Evolutionary conservation across 1,139 yeast species (phyloP).

Genomic region (Saccharomyces hybrid): DNA sequence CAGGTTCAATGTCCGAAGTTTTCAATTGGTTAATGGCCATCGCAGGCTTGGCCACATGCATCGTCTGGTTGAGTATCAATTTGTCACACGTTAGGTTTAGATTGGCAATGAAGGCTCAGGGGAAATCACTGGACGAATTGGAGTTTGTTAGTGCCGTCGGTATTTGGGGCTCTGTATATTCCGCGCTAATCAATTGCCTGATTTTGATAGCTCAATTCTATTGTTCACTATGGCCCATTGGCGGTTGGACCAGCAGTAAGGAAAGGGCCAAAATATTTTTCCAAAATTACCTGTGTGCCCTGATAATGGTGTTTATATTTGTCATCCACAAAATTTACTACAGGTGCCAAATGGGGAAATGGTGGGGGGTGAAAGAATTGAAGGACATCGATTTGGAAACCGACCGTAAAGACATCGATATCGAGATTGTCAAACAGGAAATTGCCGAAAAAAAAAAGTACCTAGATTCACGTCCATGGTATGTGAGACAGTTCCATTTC

Average conservation of each 20-base stretch:
- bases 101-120: constrained; percentile 59
- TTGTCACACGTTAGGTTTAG: constrained; percentile 73
- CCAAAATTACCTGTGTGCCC: constrained; percentile 44
- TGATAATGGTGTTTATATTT: constrained; percentile 42
- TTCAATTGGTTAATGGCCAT: constrained; percentile 75
- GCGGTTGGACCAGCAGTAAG: constrained; percentile 63
- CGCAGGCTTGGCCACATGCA: constrained; percentile 74
- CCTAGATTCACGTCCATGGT: constrained; percentile 27
- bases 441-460: constrained; percentile 15
- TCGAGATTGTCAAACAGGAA: constrained; percentile 25
- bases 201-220: constrained; percentile 73
- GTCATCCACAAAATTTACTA: constrained; percentile 41
- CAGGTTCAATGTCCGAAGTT: constrained; percentile 52
- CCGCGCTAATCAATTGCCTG: constrained; percentile 49
- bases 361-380: constrained; percentile 34
- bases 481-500: constrained; percentile 35
- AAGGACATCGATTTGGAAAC: constrained; percentile 44
- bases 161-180: constrained; percentile 57
- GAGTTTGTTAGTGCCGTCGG: constrained; percentile 67
- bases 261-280: constrained; percentile 40
- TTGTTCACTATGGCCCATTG: constrained; percentile 73
- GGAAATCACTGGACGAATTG: constrained; percentile 57
- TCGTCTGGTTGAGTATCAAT: constrained; percentile 78
- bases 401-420: constrained; percentile 44
- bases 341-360: constrained; percentile 37